phyloP scores from a whole-genome alignment of 768 basidiomycete genomes.

The Kwoniella shandongensis region DNA sequence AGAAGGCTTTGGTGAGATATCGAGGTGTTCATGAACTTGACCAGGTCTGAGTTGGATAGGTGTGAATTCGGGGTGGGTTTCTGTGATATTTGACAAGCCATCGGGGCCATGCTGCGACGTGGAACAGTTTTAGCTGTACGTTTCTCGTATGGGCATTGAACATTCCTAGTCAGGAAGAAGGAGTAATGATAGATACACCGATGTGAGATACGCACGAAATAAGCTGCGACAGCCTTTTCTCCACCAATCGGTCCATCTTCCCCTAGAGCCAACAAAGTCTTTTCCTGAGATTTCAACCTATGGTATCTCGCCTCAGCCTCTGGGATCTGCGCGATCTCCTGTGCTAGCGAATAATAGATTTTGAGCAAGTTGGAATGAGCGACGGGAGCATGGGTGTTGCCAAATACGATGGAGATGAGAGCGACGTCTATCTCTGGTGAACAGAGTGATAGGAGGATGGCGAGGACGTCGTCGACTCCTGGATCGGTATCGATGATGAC shows the following conservation, averaged over 20 bases:
- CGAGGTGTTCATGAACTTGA: conserved; percentile 40
- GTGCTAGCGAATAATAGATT: conserved; percentile 67
- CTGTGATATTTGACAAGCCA: conserved; percentile 53
- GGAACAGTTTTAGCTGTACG: background rate
- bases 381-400: conserved; percentile 27
- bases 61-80: conserved; percentile 52
- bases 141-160: background rate
- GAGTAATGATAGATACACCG: background rate
- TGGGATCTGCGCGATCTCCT: conserved; percentile 58
- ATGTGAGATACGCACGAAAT: conserved; percentile 60
- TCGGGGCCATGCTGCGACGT: conserved; percentile 50
- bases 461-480: conserved; percentile 53
- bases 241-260: conserved; percentile 68
- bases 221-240: conserved; percentile 70
- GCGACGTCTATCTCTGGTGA: conserved; percentile 75
- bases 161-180: background rate
- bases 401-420: conserved; percentile 73
- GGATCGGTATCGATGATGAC: conserved; percentile 53
- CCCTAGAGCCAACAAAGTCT: conserved; percentile 68
- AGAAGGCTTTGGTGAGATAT: conserved; percentile 35
- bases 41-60: conserved; percentile 26
- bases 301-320: conserved; percentile 63
- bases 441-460: conserved; percentile 49
- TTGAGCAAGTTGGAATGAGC: conserved; percentile 72
- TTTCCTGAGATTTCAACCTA: conserved; percentile 57